Evolutionary conservation across 2,329 filamentous ascomycete genomes (phyloP), one percentile per base, ranked within the genome.

Genomic region (Alternaria sp.): DNA sequence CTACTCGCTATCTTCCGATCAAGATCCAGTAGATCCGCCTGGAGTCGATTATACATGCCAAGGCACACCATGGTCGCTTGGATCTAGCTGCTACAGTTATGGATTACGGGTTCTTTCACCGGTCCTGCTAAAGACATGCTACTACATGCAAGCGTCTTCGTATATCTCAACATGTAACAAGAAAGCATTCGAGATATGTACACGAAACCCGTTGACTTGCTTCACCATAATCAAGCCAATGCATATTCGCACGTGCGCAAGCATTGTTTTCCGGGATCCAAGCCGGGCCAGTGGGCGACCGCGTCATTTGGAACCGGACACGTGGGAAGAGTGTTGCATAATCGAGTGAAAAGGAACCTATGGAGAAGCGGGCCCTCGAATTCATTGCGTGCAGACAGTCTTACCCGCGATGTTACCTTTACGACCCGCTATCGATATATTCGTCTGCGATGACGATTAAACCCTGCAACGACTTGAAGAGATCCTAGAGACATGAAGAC

Each of bases 221-320:
- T 38, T 50, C 20, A 38, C 20, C 12, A 43, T 16, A 14, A 20
- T 4, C 12, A 43, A 8, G 12, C 40, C 20, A 43, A 20, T 27
- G 30, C 20, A 9, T n/a, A 36, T 36, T n/a, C 9, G 46, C 32
- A 50, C 14, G 46, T 50, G 46, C 46, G 32, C 22, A 6, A 34
- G 46, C 30, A 50, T 36, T 50, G 30, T 18, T 38, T n/a, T 20
- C 20, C 46, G 14, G 46, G 46, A 50, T 50, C 20, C 20, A n/a
- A 20, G 46, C 46, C 30, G 32, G 30, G 32, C 20, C 46, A 18
- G 20, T 50, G 46, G 46, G 32, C 16, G 20, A 36, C 46, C 46
- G 20, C 46, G 46, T 50, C 46, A 50, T 50, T 36, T 25, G 51
- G 32, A 49, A 32, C 44, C 44, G 28, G 27, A 56, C 44, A 30